A percentile compares a stretch with the other conserved stretches of the same genome.
Evolutionary conservation across 805 yeast species (phyloP).

Genomic region (Lipomyces starkeyi): DNA sequence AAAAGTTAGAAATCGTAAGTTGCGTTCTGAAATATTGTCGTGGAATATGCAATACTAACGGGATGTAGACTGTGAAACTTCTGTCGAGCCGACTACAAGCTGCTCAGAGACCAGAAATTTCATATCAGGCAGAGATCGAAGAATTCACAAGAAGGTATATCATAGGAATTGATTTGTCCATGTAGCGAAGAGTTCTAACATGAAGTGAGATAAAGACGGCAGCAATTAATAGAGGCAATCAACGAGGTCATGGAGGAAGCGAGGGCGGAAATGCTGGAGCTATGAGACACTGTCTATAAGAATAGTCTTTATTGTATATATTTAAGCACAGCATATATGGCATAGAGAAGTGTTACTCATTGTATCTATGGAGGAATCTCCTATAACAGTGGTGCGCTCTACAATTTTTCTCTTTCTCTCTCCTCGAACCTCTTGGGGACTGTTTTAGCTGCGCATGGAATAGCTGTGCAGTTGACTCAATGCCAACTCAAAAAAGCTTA

Average conservation of each 20-base stretch:
- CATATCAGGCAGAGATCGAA: constrained; percentile 28
- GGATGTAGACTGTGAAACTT: constrained; percentile 17
- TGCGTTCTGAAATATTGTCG: background rate
- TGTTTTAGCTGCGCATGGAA: too few relatives aligned
- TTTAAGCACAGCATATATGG: background rate
- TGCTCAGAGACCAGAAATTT: constrained; percentile 10
- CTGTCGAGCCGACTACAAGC: constrained; percentile 22
- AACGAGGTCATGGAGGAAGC: constrained; percentile 35
- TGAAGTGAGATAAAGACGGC: constrained; percentile 12
- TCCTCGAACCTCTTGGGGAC: too few relatives aligned
- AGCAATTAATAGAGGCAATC: constrained; percentile 19
- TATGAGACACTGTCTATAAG: background rate
- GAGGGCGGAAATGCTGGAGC: constrained; percentile 34
- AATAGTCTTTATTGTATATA: background rate
- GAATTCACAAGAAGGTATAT: constrained; percentile 14
- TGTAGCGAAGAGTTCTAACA: background rate
- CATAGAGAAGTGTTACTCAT: background rate
- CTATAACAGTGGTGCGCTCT: too few relatives aligned
- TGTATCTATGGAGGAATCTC: background rate
- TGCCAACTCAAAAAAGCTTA: too few relatives aligned
- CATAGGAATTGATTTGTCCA: background rate
- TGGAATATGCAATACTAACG: background rate
- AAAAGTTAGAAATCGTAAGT: constrained; percentile 25
- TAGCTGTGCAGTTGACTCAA: too few relatives aligned
- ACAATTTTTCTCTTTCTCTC: too few relatives aligned